phyloP scores from a whole-genome alignment of 2,329 filamentous ascomycete species.

The Penicillium sp. region DNA sequence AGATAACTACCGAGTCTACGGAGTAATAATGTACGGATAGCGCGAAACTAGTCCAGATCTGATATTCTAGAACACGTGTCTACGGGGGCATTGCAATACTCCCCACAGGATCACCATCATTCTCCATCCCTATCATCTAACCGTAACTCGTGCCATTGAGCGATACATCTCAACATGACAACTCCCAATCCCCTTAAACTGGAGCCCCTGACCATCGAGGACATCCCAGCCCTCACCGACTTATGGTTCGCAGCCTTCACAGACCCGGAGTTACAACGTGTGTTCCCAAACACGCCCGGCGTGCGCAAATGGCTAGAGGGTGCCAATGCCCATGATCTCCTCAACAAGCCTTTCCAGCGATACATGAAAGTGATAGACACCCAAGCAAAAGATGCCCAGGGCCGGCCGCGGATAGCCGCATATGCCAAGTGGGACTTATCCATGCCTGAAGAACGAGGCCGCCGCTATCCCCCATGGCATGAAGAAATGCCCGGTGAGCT shows the following conservation, averaged over 20 bases:
- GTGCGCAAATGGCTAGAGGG: constrained; percentile 24
- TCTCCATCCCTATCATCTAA: not conserved
- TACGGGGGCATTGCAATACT: not conserved
- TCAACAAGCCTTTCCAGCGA: constrained; percentile 16
- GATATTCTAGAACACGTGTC: not conserved
- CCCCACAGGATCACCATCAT: not conserved
- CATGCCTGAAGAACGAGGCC: constrained; percentile 19
- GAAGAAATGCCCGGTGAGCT: constrained; percentile 15
- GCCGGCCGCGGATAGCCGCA: constrained; percentile 18
- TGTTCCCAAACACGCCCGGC: constrained; percentile 26
- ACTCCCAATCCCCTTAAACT: not conserved
- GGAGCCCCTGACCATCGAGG: constrained; percentile 15
- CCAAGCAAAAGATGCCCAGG: constrained; percentile 1
- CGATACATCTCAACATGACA: not conserved
- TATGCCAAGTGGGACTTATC: constrained; percentile 27
- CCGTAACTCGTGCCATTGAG: not conserved
- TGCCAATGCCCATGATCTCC: constrained; percentile 17
- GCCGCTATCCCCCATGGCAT: constrained; percentile 27
- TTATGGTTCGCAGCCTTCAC: constrained; percentile 25
- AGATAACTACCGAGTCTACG: too few species aligned
- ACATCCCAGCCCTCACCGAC: constrained; percentile 17
- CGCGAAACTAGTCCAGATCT: not conserved
- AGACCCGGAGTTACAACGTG: constrained; percentile 10
- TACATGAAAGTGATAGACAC: constrained; percentile 27
- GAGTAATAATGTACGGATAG: not conserved